Base-by-base conservation (phyloP, 495 filamentous ascomycete genomes). In the Paragyromitra xinjiangensis region DNA sequence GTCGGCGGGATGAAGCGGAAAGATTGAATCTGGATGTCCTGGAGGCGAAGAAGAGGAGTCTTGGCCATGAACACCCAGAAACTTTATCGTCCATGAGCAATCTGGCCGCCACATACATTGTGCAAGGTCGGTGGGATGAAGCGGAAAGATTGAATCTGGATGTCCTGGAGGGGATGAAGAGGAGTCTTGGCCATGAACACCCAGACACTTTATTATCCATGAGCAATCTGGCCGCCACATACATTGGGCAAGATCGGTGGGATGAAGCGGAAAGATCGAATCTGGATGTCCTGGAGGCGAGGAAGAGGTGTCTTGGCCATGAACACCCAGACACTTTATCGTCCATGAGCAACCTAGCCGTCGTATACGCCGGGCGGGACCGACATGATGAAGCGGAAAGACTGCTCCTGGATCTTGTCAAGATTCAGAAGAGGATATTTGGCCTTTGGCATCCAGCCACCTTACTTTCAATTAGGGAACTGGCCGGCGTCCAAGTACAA, bases 251-350 rank as follows among this genome's bases (percentile, higher is more conserved):
- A 22, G 37, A 53, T 19, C 67, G 68, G 22, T 48, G 24, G 3
- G 51, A 55, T 39, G 61, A 67, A 22, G 45, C 19, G 6, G 70
- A 56, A 16, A 55, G 16, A 22, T 16, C 16, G 44, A 16, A 45
- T 45, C 44, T 45, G 44, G 44, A 45, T 45, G 44, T 0, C 4
- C 44, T 45, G 44, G 12, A 45, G 44, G 3, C 0, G 1, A 45
- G 0, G 14, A 45, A 45, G 44, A 45, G 44, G 29, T 3, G 2
- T 26, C 1, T 58, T 24, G 55, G 55, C 55, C 19, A 58, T 22
- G 24, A 58, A 22, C 65, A 69, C 65, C 45, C 45, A 29, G 50
- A 56, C n/a, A 69, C 65, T 24, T 51, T 69, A 11, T 58, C 44
- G 3, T 44, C 48, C 34, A 56, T 69, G 26, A n/a, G 34, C 26